Evolutionary conservation across 139 green algal species (phyloP), one percentile per base, ranked within the genome.

Genomic region (Edaphochlamys debaryana): DNA sequence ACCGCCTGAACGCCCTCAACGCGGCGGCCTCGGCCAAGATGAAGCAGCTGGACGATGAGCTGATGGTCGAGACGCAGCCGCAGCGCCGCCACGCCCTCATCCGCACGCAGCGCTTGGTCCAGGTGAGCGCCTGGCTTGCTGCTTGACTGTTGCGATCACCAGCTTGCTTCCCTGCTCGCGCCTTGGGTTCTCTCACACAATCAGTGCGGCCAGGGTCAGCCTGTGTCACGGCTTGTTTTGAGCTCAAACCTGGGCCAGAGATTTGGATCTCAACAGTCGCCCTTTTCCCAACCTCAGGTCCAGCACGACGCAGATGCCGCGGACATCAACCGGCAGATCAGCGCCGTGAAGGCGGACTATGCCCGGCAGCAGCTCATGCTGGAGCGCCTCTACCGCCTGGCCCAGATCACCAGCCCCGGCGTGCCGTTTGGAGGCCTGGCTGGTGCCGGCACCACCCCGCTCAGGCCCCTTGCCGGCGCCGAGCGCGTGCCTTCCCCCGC

Each of bases 301-400:
- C 78, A 84, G 58, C 66, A 76, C 37, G 78, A 84, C 7, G 66
- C 66, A 2, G 78, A 84, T 27, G 64, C 67, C 1, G 50, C 66
- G 0, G 66, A 84, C 34, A 4, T 84, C 4, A 23, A 69, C 9
- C 78, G 78, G 1, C 66, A 77, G 25, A 76, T 84, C 30, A 56
- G 50, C 20, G 37, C 66, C 36, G 4, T 76, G 40, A 76, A 77
- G 66, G 78, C 78, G 0, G 78, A 84, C 15, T 84, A 40, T 17
- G 68, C 78, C 3, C 78, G 78, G 25, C 48, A 77, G 34, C 78
- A 48, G 64, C 64, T 84, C 5, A 60, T 69, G 36, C 30, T 76
- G 78, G 78, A 84, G 48, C 66, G 50, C 4, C 48, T 76, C 29
- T 68, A 67, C 42, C 62, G 76, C 29, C 48, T 82, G 32, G 76